Base-by-base conservation (phyloP, 2,329 filamentous ascomycete species). In the Ascochyta viciae-villosae region DNA sequence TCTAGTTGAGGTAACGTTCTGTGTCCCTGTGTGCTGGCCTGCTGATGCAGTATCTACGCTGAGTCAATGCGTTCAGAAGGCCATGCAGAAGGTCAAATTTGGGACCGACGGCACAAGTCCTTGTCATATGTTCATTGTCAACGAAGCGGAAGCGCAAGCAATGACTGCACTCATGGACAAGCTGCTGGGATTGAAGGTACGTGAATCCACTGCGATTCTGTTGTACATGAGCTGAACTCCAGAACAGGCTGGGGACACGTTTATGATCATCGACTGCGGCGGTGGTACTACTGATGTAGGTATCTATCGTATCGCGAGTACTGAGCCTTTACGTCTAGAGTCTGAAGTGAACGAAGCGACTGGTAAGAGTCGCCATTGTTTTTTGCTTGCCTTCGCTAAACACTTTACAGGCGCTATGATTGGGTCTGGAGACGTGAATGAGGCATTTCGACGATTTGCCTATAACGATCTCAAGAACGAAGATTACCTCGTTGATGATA, bases 261-360 rank as follows among this genome's bases (percentile, higher is more conserved):
- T 66, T 26, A 16, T 58, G 1, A 29, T 63, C 1, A n/a, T 62
- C 1, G 61, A 64, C 16, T 62, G 53, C 24, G 63, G 61, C 13
- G 61, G 63, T 10, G 61, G 53, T n/a, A 66, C 61, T 3, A 54
- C 46, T 9, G 63, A 66, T 22, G n/a, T 53, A 5, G 59, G 53
- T 0, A 50, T 46, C 10, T 62, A 60, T 26, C 23, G 3, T 8
- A 49, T 66, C n/a, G 45, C 46, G 19, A 19, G 19, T 19, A 19
- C 19, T 19, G 19, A 19, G 19, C 19, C 19, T 19, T 19, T 19
- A 19, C 19, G 19, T 19, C 19, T 19, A 19, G 19, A 19, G 19
- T 19, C 19, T 2, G 19, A 19, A 19, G 19, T 19, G 19, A 19
- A 19, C 19, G 19, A 19, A 19, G 19, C 19, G 19, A 19, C 19